Conservation (phyloP, 1,284 basidiomycete genomes). For the Ustilago loliicola region DNA sequence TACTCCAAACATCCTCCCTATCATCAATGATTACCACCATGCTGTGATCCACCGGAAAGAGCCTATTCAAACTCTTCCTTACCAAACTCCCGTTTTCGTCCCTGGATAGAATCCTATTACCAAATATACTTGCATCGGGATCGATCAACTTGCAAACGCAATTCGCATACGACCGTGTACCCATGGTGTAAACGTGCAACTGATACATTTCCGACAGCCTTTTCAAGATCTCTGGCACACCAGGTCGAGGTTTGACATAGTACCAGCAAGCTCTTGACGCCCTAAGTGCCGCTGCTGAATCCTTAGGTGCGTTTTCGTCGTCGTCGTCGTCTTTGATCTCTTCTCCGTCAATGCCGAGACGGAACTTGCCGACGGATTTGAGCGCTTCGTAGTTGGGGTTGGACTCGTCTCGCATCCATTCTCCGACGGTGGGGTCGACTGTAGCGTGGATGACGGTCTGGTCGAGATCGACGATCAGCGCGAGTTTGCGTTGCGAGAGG, state of each 20-base stretch:
- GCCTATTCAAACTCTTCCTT: constrained; percentile 87
- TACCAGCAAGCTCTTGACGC: constrained; percentile 81
- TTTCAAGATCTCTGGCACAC: constrained; percentile 83
- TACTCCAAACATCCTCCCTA: constrained; percentile 96
- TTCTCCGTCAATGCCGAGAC: constrained; percentile 83
- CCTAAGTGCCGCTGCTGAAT: constrained; percentile 17
- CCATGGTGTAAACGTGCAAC: constrained; percentile 99
- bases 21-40: constrained; percentile 99
- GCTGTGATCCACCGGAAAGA: constrained; percentile 92
- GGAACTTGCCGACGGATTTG: constrained; percentile 86
- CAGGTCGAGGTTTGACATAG: constrained; percentile 93
- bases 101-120: constrained; percentile 86
- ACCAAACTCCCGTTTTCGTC: constrained; percentile 87
- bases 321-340: constrained; percentile 49
- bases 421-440: constrained; percentile 96
- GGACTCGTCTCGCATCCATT: constrained; percentile 88
- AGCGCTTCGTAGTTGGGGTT: constrained; percentile 92
- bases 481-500: constrained; percentile 82
- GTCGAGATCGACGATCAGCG: constrained; percentile 96
- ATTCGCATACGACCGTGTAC: constrained; percentile 94
- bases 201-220: constrained; percentile 85
- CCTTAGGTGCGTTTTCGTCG: constrained; percentile 30
- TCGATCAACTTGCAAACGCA: constrained; percentile 94
- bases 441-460: constrained; percentile 99
- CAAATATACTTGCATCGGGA: constrained; percentile 86